Percentiles rank a stretch among this genome's conserved stretches.
phyloP scores from a whole-genome alignment of 106 monocot species.

The Phalaenopsis aphrodite region DNA sequence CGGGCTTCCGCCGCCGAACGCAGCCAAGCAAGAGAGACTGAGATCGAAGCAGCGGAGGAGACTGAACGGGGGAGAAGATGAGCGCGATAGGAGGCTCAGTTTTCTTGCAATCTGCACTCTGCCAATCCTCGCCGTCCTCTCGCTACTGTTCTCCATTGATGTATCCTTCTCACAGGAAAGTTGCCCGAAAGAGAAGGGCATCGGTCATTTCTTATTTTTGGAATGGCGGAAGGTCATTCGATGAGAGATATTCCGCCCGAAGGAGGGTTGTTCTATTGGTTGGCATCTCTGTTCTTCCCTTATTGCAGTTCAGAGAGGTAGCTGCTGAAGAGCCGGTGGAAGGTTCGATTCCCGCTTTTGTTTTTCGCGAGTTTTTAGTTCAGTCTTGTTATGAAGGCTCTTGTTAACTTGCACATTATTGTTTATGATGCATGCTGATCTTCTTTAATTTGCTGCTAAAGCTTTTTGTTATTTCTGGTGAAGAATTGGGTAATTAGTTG shows the following conservation, averaged over 20 bases:
- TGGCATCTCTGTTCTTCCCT: slow-evolving; percentile 50
- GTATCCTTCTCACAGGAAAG: slow-evolving; percentile 17
- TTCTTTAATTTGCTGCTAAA: not conserved
- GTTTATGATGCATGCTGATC: too few species aligned
- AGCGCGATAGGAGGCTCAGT: not conserved
- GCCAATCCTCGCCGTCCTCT: not conserved
- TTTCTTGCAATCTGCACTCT: slow-evolving; percentile 23
- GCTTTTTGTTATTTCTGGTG: not conserved
- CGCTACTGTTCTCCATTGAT: slow-evolving; percentile 12
- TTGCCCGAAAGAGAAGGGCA: slow-evolving; percentile 12
- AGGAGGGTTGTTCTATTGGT: slow-evolving; percentile 42
- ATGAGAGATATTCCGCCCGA: not conserved
- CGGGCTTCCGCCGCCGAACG: too few species aligned
- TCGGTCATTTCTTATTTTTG: slow-evolving; percentile 8
- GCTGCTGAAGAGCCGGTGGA: slow-evolving; percentile 20
- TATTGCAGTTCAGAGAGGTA: slow-evolving; percentile 31
- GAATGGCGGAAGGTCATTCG: not conserved
- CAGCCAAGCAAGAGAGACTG: not conserved
- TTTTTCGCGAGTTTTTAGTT: not conserved
- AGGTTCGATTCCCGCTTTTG: slow-evolving; percentile 11
- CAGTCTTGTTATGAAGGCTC: not conserved
- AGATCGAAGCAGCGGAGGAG: not conserved
- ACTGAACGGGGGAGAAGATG: not conserved
- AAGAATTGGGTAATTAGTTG: not conserved
- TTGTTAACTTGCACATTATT: slow-evolving; percentile 6